Evolutionary conservation across 306 rosid genomes (phyloP).

Genomic region (Trifolium dubium): DNA sequence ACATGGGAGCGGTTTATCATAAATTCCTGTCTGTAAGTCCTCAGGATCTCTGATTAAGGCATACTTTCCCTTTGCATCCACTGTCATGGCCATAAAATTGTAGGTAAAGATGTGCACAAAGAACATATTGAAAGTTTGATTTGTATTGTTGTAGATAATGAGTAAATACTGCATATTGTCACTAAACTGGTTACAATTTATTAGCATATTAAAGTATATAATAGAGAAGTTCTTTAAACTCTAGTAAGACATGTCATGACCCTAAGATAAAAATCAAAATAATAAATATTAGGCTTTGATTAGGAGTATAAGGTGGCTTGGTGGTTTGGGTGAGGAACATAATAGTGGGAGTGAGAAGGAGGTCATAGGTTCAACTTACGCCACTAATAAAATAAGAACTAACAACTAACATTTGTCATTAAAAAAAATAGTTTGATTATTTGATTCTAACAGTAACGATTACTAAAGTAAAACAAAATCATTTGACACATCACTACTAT

Average conservation of each 20-base stretch:
- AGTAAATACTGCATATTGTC: conserved; percentile 6
- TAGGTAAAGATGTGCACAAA: conserved; percentile 31
- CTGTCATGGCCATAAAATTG: conserved; percentile 48
- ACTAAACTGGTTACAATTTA: conserved; percentile 1
- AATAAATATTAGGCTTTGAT: not conserved
- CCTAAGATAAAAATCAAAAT: not conserved
- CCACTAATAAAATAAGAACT: not conserved
- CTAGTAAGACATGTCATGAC: not conserved
- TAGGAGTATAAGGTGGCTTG: not conserved
- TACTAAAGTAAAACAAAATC: not conserved
- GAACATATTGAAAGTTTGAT: conserved; percentile 2
- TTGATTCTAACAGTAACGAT: not conserved
- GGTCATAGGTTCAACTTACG: not conserved
- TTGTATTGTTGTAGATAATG: not conserved
- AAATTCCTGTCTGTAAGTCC: conserved; percentile 72
- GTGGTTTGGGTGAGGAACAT: not conserved
- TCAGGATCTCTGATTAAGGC: conserved; percentile 74
- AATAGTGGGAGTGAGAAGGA: not conserved
- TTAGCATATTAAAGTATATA: conserved; percentile 18
- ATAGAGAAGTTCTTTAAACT: conserved; percentile 21
- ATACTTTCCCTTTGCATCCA: conserved; percentile 71
- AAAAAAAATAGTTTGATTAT: not conserved
- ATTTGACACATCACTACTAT: conserved; percentile 7
- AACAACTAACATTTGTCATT: not conserved
- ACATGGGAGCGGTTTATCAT: conserved; percentile 94